phyloP scores from a whole-genome alignment of 2,329 filamentous ascomycete species.

The Cadophora gregata region DNA sequence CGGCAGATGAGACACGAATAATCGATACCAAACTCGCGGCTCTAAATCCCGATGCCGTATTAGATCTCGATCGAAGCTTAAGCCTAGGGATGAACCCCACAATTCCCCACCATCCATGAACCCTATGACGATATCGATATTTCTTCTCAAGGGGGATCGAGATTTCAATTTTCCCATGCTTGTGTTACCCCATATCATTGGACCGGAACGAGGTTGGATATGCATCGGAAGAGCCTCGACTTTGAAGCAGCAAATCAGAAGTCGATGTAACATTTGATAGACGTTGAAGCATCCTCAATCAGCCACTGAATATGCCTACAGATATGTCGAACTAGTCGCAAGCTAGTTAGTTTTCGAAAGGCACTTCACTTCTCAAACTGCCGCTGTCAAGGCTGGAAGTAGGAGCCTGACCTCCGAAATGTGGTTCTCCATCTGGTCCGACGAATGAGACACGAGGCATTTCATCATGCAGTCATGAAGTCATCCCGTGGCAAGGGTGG shows the following conservation, averaged over 20 bases:
- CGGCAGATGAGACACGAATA: background rate
- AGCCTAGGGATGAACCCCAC: background rate
- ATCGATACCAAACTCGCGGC: background rate
- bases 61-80: slow-evolving; percentile 3
- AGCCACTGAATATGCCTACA: background rate
- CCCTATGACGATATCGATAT: slow-evolving; percentile 17
- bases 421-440: background rate
- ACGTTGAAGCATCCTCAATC: background rate
- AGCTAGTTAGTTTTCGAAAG: background rate
- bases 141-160: background rate
- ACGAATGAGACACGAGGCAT: slow-evolving; percentile 12
- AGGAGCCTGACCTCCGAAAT: background rate
- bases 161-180: slow-evolving; percentile 5
- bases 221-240: slow-evolving; percentile 1
- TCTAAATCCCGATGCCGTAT: background rate
- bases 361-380: background rate
- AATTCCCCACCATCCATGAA: background rate
- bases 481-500: background rate
- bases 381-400: background rate
- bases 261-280: background rate
- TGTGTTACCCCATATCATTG: background rate
- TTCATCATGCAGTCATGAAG: slow-evolving; percentile 18
- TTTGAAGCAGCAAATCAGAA: background rate
- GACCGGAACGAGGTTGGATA: background rate
- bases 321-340: background rate